Percentiles rank a stretch among this genome's conserved stretches.
phyloP scores from a whole-genome alignment of 371 early-diverging fungal species.

The Blyttiomyces sp. region DNA sequence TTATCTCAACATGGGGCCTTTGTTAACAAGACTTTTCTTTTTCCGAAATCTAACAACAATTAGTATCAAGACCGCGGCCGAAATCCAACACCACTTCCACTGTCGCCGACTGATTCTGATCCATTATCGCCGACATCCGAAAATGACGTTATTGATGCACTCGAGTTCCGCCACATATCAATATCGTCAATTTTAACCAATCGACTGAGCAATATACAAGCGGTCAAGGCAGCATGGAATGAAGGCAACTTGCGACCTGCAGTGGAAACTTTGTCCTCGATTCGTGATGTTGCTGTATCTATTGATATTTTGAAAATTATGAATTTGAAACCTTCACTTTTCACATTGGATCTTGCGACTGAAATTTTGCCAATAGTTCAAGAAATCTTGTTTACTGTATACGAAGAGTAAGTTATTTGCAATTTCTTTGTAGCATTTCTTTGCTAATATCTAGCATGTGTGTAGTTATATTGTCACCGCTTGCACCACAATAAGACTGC shows the following conservation, averaged over 20 bases:
- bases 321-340: constrained; percentile 33
- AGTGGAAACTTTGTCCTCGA: constrained; percentile 23
- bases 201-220: constrained; percentile 30
- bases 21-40: too few relatives aligned
- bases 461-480: constrained; percentile 46
- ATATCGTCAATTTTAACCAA: constrained; percentile 33
- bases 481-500: constrained; percentile 39
- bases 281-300: constrained; percentile 35
- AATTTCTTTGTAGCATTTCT: not conserved
- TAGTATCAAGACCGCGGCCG: too few relatives aligned
- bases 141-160: constrained; percentile 32
- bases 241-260: constrained; percentile 35
- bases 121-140: constrained; percentile 22
- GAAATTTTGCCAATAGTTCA: constrained; percentile 41
- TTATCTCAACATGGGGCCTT: too few relatives aligned
- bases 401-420: constrained; percentile 39
- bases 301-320: constrained; percentile 44
- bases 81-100: too few relatives aligned
- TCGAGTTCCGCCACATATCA: constrained; percentile 42
- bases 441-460: not conserved
- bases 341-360: constrained; percentile 42
- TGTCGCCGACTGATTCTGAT: too few relatives aligned
- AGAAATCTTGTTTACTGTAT: constrained; percentile 48
- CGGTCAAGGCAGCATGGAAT: constrained; percentile 36
- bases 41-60: too few relatives aligned